Evolutionary conservation across 75 land plant genomes (phyloP).

Genomic region (Picea sitchensis): DNA sequence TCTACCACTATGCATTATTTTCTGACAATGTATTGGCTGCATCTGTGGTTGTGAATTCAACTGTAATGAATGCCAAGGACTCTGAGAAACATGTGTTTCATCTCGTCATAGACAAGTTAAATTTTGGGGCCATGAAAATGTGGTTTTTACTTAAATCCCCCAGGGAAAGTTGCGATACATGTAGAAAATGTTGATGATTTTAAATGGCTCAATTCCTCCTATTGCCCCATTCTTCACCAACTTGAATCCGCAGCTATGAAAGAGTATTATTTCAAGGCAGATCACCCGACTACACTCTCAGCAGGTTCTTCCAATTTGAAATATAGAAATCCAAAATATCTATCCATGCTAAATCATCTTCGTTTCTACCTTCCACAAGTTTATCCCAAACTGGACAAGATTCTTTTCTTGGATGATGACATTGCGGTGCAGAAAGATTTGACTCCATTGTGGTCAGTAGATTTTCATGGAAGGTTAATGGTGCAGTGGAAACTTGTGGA

Average conservation of each 20-base stretch:
- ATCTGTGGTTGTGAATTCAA: slow-evolving; percentile 86
- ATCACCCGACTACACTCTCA: slow-evolving; percentile 55
- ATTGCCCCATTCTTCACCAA: slow-evolving; percentile 64
- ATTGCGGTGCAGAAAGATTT: slow-evolving; percentile 91
- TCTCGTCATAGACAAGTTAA: slow-evolving; percentile 82
- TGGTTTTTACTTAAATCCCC: slow-evolving; percentile 78
- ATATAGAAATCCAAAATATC: slow-evolving; percentile 71
- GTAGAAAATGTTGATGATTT: slow-evolving; percentile 72
- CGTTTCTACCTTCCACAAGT: slow-evolving; percentile 74
- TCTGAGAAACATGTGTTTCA: slow-evolving; percentile 92
- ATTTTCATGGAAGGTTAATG: slow-evolving; percentile 86
- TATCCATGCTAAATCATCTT: slow-evolving; percentile 76
- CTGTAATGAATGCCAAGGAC: slow-evolving; percentile 58
- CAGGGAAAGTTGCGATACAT: slow-evolving; percentile 50
- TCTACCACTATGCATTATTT: slow-evolving; percentile 86
- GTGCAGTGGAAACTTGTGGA: slow-evolving; percentile 95
- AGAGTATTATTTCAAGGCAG: slow-evolving; percentile 71
- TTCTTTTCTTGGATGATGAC: slow-evolving; percentile 91
- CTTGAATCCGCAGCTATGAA: slow-evolving; percentile 67
- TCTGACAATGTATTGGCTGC: slow-evolving; percentile 89
- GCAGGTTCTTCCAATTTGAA: slow-evolving; percentile 59
- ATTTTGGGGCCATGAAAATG: slow-evolving; percentile 88
- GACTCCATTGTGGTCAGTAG: slow-evolving; percentile 73
- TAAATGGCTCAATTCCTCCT: slow-evolving; percentile 79
- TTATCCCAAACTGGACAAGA: slow-evolving; percentile 69